Base-by-base conservation (phyloP, 1,139 yeast genomes). In the Groenewaldozyma auringiensis region DNA sequence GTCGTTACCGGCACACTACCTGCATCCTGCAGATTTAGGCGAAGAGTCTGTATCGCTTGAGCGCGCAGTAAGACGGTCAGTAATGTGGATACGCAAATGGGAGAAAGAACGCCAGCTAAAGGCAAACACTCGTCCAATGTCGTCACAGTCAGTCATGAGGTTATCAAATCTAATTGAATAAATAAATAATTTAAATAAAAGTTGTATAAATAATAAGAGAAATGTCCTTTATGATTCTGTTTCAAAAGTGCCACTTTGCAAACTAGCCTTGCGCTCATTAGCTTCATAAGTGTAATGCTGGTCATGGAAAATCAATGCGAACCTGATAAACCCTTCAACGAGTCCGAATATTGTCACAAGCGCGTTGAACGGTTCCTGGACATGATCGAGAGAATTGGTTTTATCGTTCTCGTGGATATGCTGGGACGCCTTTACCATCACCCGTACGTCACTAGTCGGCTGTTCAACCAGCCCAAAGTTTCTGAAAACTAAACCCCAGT, bases 11-110 rank as follows among this genome's bases (percentile, higher is more conserved):
- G 25, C 25, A 4, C 29, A 27, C 20, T 37, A 36, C 25, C 38
- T 41, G 17, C 37, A 39, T 13, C 47, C 51, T 4, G 50, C 44
- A 4, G 62, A 60, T 44, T 57, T 48, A 40, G 64, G 64, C 11
- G 64, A 60, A 44, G 61, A 58, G 43, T 47, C 52, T 25, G 42
- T 47, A 4, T 52, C 60, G 0, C 37, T 53, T 31, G 53, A 56
- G 4, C 47, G 47, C 11, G 54, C 60, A 4, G 49, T 60, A 33
- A 44, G 60, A 22, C 40, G 59, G 14, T 53, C 63, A 3, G 42
- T 46, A 16, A 48, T 59, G 20, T 58, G 62, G 59, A 36, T 54
- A 17, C 37, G 45, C 17, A 47, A 57, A 39, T 57, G 61, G 61
- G 41, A 31, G 4, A 25, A 39, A 8, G 21, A 35, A 35, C 20